phyloP scores from a whole-genome alignment of 2,329 filamentous ascomycete species.

The Colletotrichum kahawae region DNA sequence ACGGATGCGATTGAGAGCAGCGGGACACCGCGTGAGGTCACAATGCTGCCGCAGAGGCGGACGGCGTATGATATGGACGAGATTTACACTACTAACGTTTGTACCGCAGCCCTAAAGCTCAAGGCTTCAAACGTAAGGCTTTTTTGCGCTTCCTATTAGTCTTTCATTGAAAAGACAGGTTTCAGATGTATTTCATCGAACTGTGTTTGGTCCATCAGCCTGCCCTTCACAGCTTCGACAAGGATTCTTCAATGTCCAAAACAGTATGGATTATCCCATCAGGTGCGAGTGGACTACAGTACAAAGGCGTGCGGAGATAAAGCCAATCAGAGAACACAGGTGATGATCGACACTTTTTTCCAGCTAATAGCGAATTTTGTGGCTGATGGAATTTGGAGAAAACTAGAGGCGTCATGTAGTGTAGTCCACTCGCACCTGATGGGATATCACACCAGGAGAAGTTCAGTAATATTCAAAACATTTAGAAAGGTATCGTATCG shows the following conservation, averaged over 20 bases:
- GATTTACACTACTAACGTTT: neutral
- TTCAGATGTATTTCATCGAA: neutral
- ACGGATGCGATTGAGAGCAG: conserved; percentile 17
- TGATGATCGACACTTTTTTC: too few relatives aligned
- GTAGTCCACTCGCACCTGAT: too few relatives aligned
- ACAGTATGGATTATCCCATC: too few relatives aligned
- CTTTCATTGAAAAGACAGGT: neutral
- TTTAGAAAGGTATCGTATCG: neutral
- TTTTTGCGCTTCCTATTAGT: accelerated
- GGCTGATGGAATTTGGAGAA: too few relatives aligned
- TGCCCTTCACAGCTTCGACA: neutral
- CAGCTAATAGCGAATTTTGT: too few relatives aligned
- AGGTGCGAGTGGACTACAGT: too few relatives aligned
- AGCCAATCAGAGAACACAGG: too few relatives aligned
- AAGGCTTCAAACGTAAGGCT: accelerated
- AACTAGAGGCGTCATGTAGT: too few relatives aligned
- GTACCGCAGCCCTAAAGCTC: neutral
- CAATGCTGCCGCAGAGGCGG: neutral
- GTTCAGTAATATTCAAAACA: neutral
- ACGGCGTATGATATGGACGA: conserved; percentile 12
- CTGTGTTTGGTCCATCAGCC: neutral
- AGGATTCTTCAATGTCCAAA: neutral
- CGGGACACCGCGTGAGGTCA: neutral
- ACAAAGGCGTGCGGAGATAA: too few relatives aligned
- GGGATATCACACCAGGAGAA: neutral